Conservation (phyloP, 2,329 filamentous ascomycete genomes). For the Diaporthe ilicicola region DNA sequence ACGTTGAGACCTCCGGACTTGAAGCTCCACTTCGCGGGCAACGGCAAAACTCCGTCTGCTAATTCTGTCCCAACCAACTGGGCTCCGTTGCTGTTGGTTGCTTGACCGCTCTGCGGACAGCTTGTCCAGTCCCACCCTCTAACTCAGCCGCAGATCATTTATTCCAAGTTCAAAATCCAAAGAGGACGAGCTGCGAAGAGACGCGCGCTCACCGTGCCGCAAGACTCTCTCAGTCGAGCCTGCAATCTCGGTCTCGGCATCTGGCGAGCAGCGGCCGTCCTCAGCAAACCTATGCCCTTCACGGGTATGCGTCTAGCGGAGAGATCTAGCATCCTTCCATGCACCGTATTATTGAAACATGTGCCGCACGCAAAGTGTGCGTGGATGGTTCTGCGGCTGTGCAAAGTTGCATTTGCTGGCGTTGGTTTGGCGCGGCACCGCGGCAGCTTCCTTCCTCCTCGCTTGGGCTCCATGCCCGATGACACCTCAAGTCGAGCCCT, state of each 20-base stretch:
- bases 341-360: neutral
- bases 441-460: constrained; percentile 5
- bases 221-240: too few relatives aligned
- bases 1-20: neutral
- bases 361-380: neutral
- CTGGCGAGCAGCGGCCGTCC: neutral
- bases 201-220: neutral
- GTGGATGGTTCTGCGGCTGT: constrained; percentile 17
- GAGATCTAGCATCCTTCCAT: neutral
- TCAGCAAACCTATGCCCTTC: neutral
- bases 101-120: constrained; percentile 13
- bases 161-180: neutral
- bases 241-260: neutral
- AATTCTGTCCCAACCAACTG: constrained; percentile 5
- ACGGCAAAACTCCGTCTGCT: neutral
- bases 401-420: constrained; percentile 4
- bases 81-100: neutral
- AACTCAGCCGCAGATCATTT: constrained; percentile 13
- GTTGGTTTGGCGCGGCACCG: constrained; percentile 9
- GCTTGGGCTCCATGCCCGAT: neutral
- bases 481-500: neutral
- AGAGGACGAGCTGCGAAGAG: neutral
- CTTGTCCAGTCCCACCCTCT: constrained; percentile 17
- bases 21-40: neutral
- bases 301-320: neutral